These are phyloP conservation scores for Wickerhamomyces sp. DNA, from an alignment of 1,139 yeast genomes.

Conservation along the genomic window DNA sequence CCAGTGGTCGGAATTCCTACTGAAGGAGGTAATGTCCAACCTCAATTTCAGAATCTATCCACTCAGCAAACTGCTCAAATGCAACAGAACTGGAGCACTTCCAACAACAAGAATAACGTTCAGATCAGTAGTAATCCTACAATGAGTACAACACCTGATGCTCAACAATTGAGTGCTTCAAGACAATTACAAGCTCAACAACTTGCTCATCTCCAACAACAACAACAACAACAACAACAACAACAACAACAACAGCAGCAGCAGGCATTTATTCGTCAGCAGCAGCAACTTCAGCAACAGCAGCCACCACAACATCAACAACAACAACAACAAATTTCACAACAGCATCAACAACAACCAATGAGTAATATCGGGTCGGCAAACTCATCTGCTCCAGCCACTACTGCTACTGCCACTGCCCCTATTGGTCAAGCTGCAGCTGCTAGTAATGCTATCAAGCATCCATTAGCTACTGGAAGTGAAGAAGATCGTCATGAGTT, in stretches of 20 bases:
- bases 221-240: slow-evolving; percentile 15
- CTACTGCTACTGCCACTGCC: background rate
- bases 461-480: slow-evolving; percentile 20
- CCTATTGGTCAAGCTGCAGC: slow-evolving; percentile 4
- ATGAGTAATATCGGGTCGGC: slow-evolving; percentile 1
- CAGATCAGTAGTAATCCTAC: background rate
- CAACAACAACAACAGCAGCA: slow-evolving; percentile 17
- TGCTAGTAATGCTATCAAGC: slow-evolving; percentile 10
- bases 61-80: background rate
- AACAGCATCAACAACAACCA: slow-evolving; percentile 17
- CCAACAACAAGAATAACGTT: background rate
- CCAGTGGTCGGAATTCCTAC: background rate
- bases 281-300: too few species aligned
- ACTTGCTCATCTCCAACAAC: slow-evolving; percentile 18
- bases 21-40: background rate
- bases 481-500: slow-evolving; percentile 51
- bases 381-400: background rate
- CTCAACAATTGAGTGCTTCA: background rate
- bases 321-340: slow-evolving; percentile 12
- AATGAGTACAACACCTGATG: background rate
- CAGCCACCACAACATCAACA: too few species aligned
- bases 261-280: slow-evolving; percentile 13
- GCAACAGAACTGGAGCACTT: background rate
- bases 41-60: slow-evolving; percentile 4
- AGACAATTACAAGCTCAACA: slow-evolving; percentile 12